Evolutionary conservation across 2,329 filamentous ascomycete genomes (phyloP).

Genomic region (Arthroderma sp.): DNA sequence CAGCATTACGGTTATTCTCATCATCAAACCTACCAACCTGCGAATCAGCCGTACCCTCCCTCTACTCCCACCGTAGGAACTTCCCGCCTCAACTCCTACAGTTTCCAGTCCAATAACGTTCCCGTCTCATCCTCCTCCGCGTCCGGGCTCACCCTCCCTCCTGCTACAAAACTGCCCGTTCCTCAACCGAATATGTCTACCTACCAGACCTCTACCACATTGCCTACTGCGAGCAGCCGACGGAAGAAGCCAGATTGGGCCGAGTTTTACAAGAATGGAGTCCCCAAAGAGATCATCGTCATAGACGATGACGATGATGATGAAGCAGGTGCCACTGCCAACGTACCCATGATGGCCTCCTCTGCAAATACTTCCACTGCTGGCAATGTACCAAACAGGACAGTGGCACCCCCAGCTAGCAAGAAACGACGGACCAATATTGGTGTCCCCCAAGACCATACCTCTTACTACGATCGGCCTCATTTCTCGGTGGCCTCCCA

Average conservation of each 20-base stretch:
- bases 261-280: constrained; percentile 68
- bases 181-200: constrained; percentile 5
- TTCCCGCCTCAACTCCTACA: constrained; percentile 32
- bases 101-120: constrained; percentile 26
- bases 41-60: constrained; percentile 38
- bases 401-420: constrained; percentile 32
- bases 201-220: constrained; percentile 7
- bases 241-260: constrained; percentile 53
- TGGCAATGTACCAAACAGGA: constrained; percentile 18
- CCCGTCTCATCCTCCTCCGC: constrained; percentile 9
- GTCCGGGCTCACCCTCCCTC: constrained; percentile 7
- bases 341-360: constrained; percentile 13
- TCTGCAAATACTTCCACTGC: constrained; percentile 20
- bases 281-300: constrained; percentile 74
- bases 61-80: constrained; percentile 30
- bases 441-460: constrained; percentile 47
- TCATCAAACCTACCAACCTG: constrained; percentile 43
- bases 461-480: constrained; percentile 57
- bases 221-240: constrained; percentile 12
- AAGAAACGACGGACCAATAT: constrained; percentile 63
- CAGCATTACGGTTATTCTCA: constrained; percentile 50
- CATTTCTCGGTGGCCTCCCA: constrained; percentile 64
- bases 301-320: constrained; percentile 51
- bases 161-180: constrained; percentile 1
- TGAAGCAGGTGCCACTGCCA: constrained; percentile 24